Evolutionary conservation across 2,329 filamentous ascomycete species (phyloP), one percentile per base, ranked within the genome.

Genomic region (Dactylellina drechsleri): DNA sequence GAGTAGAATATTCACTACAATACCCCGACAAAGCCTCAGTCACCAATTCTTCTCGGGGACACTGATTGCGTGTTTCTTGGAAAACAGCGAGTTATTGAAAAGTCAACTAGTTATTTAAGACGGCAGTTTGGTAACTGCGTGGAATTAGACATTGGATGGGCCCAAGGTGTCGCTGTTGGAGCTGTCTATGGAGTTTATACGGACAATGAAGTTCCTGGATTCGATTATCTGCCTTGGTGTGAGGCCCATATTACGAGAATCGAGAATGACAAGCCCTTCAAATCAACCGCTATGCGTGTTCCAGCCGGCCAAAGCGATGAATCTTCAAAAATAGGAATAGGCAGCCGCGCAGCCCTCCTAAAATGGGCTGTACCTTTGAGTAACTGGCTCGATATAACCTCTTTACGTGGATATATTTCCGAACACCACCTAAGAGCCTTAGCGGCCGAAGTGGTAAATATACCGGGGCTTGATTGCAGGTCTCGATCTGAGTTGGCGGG

Each of bases 111-210:
- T 20, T 59, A 18, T 43, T 43, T 67, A 10, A 10, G 62, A 5
- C 3, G 2, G 13, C 57, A 13, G 2, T 53, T 28, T 26, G 16
- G 20, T 36, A 36, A 53, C 12, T 36, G 4, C 1, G 18, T 75
- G 15, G 70, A 75, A 4, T 18, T 75, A n/a, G 70, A 75, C 54
- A 47, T 75, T 23, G 70, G 70, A 36, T 40, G 40, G 12, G 62
- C 70, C 5, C 70, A 75, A 23, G 62, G 70, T 7, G 70, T 28
- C 0, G 40, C 16, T 15, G 36, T 15, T 23, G 62, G 62, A 4
- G 70, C 70, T 26, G 23, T 67, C 10, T 75, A 75, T 23, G n/a
- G 58, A 3, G 15, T 66, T 1, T 66, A 60, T 23, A 31, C 15
- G 3, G 47, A 57, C 4, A 18, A 57, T 16, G 12, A 53, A 13